phyloP scores from a whole-genome alignment of 2,329 filamentous ascomycete species.

The Ceratocystis variospora region DNA sequence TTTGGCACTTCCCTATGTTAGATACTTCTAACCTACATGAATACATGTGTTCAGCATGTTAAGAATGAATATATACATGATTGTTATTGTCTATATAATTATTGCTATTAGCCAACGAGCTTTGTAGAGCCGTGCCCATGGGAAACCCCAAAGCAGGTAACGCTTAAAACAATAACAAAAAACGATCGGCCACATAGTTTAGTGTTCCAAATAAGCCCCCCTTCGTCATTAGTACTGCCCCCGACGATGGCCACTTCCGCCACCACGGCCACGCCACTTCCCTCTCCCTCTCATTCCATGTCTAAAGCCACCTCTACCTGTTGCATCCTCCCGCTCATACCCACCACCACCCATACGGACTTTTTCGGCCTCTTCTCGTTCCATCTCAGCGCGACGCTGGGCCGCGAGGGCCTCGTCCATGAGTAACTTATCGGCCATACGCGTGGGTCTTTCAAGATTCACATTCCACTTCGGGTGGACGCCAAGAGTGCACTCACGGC shows the following conservation, averaged over 20 bases:
- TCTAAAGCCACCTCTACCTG: slow-evolving; percentile 24
- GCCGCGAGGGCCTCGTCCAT: slow-evolving; percentile 30
- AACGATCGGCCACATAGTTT: not conserved
- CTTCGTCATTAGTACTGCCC: slow-evolving; percentile 23
- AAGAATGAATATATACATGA: not conserved
- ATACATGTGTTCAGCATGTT: not conserved
- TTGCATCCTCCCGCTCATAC: slow-evolving; percentile 27
- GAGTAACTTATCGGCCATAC: slow-evolving; percentile 53
- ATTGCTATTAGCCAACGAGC: not conserved
- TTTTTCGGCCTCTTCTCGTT: slow-evolving; percentile 14
- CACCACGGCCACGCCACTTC: slow-evolving; percentile 28
- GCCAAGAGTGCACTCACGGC: slow-evolving; percentile 56
- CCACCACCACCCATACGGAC: slow-evolving; percentile 22
- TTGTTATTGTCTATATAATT: not conserved
- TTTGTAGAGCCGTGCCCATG: not conserved
- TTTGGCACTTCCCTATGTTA: not conserved
- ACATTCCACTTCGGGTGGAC: slow-evolving; percentile 73
- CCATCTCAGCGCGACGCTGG: slow-evolving; percentile 26
- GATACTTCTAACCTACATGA: not conserved
- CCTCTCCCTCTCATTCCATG: slow-evolving; percentile 27
- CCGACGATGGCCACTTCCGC: slow-evolving; percentile 26
- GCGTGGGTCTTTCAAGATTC: slow-evolving; percentile 60
- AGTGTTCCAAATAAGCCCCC: not conserved
- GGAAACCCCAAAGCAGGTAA: not conserved
- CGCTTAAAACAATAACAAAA: not conserved